These are phyloP conservation scores for Fusarium sp. DNA, from an alignment of 2,329 filamentous ascomycete species.

Conservation along the genomic window DNA sequence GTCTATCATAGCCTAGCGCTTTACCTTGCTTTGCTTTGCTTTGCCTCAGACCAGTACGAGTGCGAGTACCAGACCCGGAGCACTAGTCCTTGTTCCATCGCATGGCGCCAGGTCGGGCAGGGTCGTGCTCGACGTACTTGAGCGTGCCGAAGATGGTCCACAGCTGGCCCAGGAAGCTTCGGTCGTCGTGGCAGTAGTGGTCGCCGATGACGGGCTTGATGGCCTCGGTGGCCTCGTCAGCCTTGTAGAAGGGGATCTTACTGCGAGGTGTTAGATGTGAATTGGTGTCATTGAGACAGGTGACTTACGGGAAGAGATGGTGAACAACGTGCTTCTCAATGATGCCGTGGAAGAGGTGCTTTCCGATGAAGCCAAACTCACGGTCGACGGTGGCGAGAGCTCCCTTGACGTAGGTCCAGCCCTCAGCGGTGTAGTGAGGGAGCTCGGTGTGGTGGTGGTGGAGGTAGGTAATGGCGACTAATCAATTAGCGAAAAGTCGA, in stretches of 20 bases:
- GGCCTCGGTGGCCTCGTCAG: slow-evolving; percentile 61
- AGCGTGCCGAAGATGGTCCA: slow-evolving; percentile 42
- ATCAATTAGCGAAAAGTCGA: slow-evolving; percentile 2
- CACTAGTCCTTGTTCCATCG: slow-evolving; percentile 42
- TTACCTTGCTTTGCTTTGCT: no score
- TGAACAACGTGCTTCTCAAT: slow-evolving; percentile 68
- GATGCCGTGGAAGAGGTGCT: slow-evolving; percentile 70
- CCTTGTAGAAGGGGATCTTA: slow-evolving; percentile 55
- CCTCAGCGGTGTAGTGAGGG: slow-evolving; percentile 53
- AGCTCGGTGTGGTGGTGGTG: slow-evolving; percentile 71
- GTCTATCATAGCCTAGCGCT: slow-evolving; percentile 10
- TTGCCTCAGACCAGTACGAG: not conserved
- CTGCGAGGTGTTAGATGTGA: slow-evolving; percentile 14
- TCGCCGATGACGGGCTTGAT: slow-evolving; percentile 91
- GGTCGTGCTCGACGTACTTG: slow-evolving; percentile 44
- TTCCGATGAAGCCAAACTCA: slow-evolving; percentile 68
- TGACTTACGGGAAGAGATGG: slow-evolving; percentile 58
- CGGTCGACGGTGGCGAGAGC: slow-evolving; percentile 69
- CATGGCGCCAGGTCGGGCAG: slow-evolving; percentile 33
- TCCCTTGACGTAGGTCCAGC: slow-evolving; percentile 69
- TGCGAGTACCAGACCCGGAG: not conserved
- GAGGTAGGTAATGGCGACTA: slow-evolving; percentile 77
- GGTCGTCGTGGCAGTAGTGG: slow-evolving; percentile 73
- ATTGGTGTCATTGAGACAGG: not conserved
- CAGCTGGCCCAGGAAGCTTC: slow-evolving; percentile 42